Evolutionary conservation across 768 basidiomycete genomes (phyloP).

Genomic region (Tulasnella calospora): DNA sequence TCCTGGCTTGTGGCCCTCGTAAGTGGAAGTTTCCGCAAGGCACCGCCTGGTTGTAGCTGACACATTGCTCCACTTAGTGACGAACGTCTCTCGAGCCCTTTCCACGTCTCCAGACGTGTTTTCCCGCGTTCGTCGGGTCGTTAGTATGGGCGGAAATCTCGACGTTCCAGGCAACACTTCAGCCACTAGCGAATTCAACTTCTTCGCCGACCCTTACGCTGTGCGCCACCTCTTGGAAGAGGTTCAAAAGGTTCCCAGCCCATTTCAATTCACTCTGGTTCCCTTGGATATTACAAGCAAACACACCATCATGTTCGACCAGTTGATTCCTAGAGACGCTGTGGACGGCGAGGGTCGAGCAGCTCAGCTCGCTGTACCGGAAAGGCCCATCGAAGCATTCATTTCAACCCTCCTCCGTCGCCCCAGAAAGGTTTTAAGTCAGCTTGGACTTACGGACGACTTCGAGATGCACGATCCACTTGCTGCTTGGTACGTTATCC

Average conservation of each 20-base stretch:
- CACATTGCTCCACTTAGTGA: constrained; percentile 32
- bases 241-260: constrained; percentile 27
- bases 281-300: constrained; percentile 43
- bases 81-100: constrained; percentile 41
- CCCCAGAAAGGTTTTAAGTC: constrained; percentile 37
- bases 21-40: neutral
- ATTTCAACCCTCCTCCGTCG: constrained; percentile 39
- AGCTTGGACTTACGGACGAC: constrained; percentile 33
- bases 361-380: constrained; percentile 33
- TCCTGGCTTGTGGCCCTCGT: constrained; percentile 33
- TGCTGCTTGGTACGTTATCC: constrained; percentile 41
- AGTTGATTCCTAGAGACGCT: constrained; percentile 31
- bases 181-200: constrained; percentile 42
- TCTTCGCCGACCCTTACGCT: constrained; percentile 39
- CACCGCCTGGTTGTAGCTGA: no score
- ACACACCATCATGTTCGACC: constrained; percentile 39
- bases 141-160: constrained; percentile 45
- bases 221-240: constrained; percentile 35
- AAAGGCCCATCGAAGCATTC: constrained; percentile 27
- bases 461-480: constrained; percentile 43
- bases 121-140: constrained; percentile 31
- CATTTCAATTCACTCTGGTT: constrained; percentile 34
- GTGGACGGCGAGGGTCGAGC: neutral
- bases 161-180: constrained; percentile 45
- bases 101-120: constrained; percentile 35